Evolutionary conservation across 441 rosid genomes (phyloP).

Genomic region (Pelargonium myrrhifolium): DNA sequence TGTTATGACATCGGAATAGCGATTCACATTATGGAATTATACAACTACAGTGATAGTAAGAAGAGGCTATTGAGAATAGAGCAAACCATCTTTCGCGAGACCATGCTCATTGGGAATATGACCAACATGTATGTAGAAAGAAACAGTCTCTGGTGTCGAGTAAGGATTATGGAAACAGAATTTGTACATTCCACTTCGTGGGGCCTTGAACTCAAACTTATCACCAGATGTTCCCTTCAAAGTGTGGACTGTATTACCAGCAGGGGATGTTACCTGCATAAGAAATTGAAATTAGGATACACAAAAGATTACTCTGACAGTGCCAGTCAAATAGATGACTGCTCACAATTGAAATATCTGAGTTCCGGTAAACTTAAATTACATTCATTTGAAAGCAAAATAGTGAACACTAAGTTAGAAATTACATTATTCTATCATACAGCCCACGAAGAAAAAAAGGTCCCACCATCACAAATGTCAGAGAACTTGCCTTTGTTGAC

Average conservation of each 20-base stretch:
- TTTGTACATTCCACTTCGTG: slow-evolving; percentile 58
- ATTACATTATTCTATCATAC: background rate
- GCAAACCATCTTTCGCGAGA: slow-evolving; percentile 78
- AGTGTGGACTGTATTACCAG: slow-evolving; percentile 47
- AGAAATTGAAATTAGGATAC: background rate
- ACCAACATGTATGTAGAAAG: slow-evolving; percentile 85
- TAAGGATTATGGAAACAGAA: slow-evolving; percentile 89
- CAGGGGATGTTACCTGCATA: slow-evolving; percentile 63
- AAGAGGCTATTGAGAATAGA: background rate
- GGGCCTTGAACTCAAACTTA: slow-evolving; percentile 73
- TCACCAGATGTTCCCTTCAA: slow-evolving; percentile 84
- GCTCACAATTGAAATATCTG: background rate
- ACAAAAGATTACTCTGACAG: background rate
- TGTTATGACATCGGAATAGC: background rate
- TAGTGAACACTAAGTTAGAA: background rate
- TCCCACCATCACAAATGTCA: background rate
- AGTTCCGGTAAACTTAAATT: background rate
- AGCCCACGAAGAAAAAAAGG: background rate
- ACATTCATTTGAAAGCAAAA: background rate
- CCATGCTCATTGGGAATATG: slow-evolving; percentile 83
- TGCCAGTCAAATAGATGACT: background rate
- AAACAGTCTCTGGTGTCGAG: slow-evolving; percentile 77
- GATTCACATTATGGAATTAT: background rate
- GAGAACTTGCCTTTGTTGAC: background rate
- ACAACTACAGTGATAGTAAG: background rate